These are phyloP conservation scores for Schizothecium vesticola DNA, from an alignment of 495 filamentous ascomycete genomes.

Conservation along the genomic window DNA sequence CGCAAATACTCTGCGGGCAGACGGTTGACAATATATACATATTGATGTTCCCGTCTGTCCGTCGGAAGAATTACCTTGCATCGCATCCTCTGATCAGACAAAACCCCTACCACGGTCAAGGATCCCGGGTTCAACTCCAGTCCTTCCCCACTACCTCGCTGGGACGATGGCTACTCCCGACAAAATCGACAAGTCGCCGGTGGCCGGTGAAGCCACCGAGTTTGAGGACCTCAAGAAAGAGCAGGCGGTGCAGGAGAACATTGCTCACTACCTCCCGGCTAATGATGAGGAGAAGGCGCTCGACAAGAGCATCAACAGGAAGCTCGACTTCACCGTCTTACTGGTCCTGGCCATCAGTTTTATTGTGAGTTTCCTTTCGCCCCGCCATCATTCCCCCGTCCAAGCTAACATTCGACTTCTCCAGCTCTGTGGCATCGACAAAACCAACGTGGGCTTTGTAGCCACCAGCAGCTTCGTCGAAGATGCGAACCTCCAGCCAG, in stretches of 20 bases:
- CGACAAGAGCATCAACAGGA: conserved; percentile 11
- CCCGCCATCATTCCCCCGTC: neutral
- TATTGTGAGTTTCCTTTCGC: neutral
- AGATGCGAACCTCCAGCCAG: conserved; percentile 14
- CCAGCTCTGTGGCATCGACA: conserved; percentile 15
- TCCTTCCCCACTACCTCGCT: neutral
- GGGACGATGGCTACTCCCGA: neutral
- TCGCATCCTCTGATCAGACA: neutral
- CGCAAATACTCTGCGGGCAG: neutral
- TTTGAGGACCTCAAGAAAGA: neutral
- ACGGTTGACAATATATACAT: neutral
- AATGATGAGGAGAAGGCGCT: conserved; percentile 9
- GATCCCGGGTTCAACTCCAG: neutral
- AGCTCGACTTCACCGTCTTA: conserved; percentile 11
- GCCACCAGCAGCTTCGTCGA: conserved; percentile 14
- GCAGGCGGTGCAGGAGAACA: neutral
- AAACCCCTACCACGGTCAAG: neutral
- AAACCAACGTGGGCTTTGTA: conserved; percentile 18
- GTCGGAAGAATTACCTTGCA: neutral
- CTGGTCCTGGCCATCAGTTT: conserved; percentile 9
- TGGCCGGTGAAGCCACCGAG: neutral
- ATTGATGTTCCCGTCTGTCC: neutral
- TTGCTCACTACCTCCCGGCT: conserved; percentile 3
- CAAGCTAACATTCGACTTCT: neutral
- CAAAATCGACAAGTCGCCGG: neutral